Evolutionary conservation across 1,284 basidiomycete genomes (phyloP), one percentile per base, ranked within the genome.

Genomic region (Trichosporon faecale): DNA sequence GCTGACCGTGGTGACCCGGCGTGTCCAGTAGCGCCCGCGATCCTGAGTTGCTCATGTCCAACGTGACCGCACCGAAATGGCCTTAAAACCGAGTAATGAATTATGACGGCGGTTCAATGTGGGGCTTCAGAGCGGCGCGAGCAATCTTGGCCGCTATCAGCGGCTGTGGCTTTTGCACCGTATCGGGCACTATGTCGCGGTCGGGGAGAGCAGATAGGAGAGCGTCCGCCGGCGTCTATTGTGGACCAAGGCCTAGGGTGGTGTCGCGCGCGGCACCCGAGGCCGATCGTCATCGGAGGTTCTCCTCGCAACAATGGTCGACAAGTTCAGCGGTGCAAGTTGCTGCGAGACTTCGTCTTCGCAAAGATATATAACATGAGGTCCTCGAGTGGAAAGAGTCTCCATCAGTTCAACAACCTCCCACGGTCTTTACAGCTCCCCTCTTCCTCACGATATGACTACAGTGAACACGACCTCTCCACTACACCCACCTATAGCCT

Each of bases 41-140:
- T 31, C 57, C 57, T 61, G 57, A 61, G 57, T 6, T 31, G 27
- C 11, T 33, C 57, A 61, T 61, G 57, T 61, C 29, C 57, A 61
- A n/a, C 57, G 57, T 61, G 57, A 61, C 57, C 31, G 29, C 29
- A 61, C 21, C 29, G 25, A 5, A 5, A 27, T 27, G 27, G 25
- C 55, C 55, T 18, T 31, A 3, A 29, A 18, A 9, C 18, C 18
- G 57, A 61, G 29, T n/a, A 31, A 25, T 31, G 57, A 61, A 12
- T 33, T 31, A 29, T 18, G 27, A 61, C 9, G 57, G 27, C 18
- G 18, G 18, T 14, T 60, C 27, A 61, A 61, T 31, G 27, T 61
- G 57, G 57, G 29, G 57, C 57, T 31, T 18, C 57, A 31, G 18
- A n/a, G 29, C 57, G 57, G 57, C 21, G 29, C 4, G 18, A 31